phyloP scores from a whole-genome alignment of 2,329 filamentous ascomycete genomes.

The Pseudocercospora crystallina region DNA sequence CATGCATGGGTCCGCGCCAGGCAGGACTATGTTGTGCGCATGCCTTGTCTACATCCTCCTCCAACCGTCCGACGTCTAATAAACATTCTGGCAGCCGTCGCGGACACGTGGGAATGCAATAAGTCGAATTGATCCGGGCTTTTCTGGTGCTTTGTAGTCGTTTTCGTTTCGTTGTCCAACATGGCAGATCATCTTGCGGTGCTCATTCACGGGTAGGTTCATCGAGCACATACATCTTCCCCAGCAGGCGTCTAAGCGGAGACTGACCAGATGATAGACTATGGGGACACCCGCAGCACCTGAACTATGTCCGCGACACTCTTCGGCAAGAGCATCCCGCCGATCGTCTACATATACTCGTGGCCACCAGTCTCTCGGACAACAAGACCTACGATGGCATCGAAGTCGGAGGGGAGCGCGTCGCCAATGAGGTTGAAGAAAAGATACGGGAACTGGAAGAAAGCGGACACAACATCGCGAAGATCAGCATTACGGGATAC shows the following conservation, averaged over 20 bases:
- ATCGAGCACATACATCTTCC: conserved; percentile 10
- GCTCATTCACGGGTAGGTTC: conserved; percentile 68
- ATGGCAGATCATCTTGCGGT: conserved; percentile 67
- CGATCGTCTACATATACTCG: conserved; percentile 67
- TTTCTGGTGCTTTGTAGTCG: too few relatives aligned
- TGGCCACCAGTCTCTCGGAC: conserved; percentile 71
- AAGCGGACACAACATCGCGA: conserved; percentile 70
- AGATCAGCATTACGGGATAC: conserved; percentile 85
- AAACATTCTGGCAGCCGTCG: too few relatives aligned
- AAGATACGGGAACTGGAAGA: conserved; percentile 54
- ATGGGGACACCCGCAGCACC: conserved; percentile 77
- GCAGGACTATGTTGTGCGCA: too few relatives aligned
- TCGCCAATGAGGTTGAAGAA: conserved; percentile 63
- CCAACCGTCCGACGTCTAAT: too few relatives aligned
- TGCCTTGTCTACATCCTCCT: too few relatives aligned
- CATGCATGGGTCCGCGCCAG: too few relatives aligned
- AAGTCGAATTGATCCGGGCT: too few relatives aligned
- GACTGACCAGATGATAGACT: conserved; percentile 57
- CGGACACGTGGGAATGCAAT: too few relatives aligned
- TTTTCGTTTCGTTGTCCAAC: background rate
- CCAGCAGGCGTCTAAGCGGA: too few relatives aligned
- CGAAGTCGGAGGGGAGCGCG: conserved; percentile 67
- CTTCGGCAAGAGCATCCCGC: conserved; percentile 61
- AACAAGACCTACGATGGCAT: conserved; percentile 69
- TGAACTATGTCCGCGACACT: conserved; percentile 65